Evolutionary conservation across 331 rosid genomes (phyloP).

Genomic region (Acacia pycnantha): DNA sequence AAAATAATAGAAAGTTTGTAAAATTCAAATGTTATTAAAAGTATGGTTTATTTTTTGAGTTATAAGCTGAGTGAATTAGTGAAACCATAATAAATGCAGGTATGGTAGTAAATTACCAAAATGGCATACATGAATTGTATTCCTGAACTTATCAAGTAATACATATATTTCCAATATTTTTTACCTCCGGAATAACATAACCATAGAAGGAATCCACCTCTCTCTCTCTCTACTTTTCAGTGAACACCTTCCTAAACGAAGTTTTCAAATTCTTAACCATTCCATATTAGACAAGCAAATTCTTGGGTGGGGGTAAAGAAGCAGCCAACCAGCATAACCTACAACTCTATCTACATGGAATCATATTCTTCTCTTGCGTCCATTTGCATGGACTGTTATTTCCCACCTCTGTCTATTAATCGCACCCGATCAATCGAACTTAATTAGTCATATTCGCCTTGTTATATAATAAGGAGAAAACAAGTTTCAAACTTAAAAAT

Average conservation of each 20-base stretch:
- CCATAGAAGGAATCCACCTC: background rate
- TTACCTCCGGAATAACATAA: background rate
- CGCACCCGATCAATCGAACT: slow-evolving; percentile 25
- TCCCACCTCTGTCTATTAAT: slow-evolving; percentile 9
- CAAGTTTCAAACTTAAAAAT: slow-evolving; percentile 13
- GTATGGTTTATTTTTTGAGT: background rate
- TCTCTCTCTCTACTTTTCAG: background rate
- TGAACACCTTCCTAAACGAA: background rate
- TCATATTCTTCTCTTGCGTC: slow-evolving; percentile 30
- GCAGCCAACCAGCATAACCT: background rate
- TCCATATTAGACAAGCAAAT: slow-evolving; percentile 8
- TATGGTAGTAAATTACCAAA: background rate
- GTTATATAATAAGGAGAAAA: background rate
- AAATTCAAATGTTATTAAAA: background rate
- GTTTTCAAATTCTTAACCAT: background rate
- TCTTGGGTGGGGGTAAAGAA: background rate
- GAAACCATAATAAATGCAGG: background rate
- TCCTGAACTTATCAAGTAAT: background rate
- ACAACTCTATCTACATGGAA: slow-evolving; percentile 22
- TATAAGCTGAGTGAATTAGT: too few relatives aligned
- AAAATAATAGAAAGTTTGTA: background rate
- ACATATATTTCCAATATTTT: background rate
- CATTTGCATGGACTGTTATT: slow-evolving; percentile 14
- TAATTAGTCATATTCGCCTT: background rate
- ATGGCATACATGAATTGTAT: background rate